phyloP scores from a whole-genome alignment of 164 flowering plant species.

The Stephania cephalantha region DNA sequence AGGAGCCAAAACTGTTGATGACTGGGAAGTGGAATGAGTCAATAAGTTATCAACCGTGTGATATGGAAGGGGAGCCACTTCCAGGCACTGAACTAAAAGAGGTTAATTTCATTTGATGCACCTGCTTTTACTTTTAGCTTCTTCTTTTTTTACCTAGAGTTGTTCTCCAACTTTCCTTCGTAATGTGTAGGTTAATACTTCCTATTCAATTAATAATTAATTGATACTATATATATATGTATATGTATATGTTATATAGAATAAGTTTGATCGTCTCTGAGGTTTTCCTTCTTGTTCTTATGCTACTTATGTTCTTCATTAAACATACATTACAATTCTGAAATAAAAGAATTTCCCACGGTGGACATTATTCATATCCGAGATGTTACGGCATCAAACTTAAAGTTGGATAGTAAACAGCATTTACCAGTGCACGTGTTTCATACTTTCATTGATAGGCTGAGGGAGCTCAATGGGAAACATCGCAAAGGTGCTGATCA shows the following conservation, averaged over 20 bases:
- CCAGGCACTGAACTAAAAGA: constrained; percentile 59
- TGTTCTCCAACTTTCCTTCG: not conserved
- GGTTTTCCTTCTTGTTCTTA: too few species aligned
- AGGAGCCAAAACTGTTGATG: constrained; percentile 78
- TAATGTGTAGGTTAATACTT: too few species aligned
- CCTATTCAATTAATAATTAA: not conserved
- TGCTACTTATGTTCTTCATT: not conserved
- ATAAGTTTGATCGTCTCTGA: too few species aligned
- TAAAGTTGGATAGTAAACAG: not conserved
- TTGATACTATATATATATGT: not conserved
- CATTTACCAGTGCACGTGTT: not conserved
- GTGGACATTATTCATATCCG: not conserved
- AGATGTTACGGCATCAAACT: not conserved
- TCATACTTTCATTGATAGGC: not conserved
- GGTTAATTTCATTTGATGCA: constrained; percentile 26
- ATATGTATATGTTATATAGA: too few species aligned
- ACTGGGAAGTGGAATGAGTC: constrained; percentile 75
- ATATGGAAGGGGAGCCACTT: constrained; percentile 65
- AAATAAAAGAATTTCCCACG: not conserved
- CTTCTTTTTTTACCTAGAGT: not conserved
- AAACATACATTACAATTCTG: not conserved
- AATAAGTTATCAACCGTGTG: constrained; percentile 67
- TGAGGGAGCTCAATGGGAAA: not conserved
- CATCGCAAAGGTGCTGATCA: not conserved
- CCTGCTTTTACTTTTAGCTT: not conserved